Base-by-base conservation (phyloP, 371 early-diverging fungal genomes). In the Mortierella sp. region DNA sequence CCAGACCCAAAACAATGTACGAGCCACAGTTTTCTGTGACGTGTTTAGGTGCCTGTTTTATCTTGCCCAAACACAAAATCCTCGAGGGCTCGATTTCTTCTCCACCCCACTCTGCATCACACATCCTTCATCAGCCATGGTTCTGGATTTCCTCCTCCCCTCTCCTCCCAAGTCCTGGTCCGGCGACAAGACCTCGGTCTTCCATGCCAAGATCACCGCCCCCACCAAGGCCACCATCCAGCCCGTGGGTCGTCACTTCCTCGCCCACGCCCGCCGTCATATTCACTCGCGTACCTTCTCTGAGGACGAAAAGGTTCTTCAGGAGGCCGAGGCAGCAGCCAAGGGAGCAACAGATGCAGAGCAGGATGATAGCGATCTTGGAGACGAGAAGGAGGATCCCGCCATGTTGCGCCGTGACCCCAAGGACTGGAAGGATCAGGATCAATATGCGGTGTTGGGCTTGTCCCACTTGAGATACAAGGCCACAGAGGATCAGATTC, bases 381-480 rank as follows among this genome's bases (percentile, higher is more conserved):
- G 88, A 47, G 88, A 91, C 48, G 93, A 92, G 73, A 85, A 83
- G 74, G 91, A 88, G 53, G 88, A 92, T 62, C 78, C 82, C 50
- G 66, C 78, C 57, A 82, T 89, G 50, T 85, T 92, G 61, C 81
- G 81, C 67, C 78, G 83, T 24, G 94, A 93, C 67, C 93, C 94
- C 60, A 87, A 88, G 67, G 90, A 92, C 69, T 94, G 95, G 95
- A 94, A 92, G 84, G 70, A 86, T 67, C 94, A 95, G 83, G 96
- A 95, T 73, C 93, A 95, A 82, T 95, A 95, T 78, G 90, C 88
- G 16, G 87, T 95, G 19, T 82, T 95, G 37, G 96, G 96, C 51
- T 85, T 95, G 61, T 88, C 92, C 45, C 86, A 88, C 69, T 83
- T 91, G 63, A 88, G 95, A 60, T 93, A 89, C 81, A 84, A 84